Conservation (phyloP, 78 protist genomes). For the Speleostelium caveatum region DNA sequence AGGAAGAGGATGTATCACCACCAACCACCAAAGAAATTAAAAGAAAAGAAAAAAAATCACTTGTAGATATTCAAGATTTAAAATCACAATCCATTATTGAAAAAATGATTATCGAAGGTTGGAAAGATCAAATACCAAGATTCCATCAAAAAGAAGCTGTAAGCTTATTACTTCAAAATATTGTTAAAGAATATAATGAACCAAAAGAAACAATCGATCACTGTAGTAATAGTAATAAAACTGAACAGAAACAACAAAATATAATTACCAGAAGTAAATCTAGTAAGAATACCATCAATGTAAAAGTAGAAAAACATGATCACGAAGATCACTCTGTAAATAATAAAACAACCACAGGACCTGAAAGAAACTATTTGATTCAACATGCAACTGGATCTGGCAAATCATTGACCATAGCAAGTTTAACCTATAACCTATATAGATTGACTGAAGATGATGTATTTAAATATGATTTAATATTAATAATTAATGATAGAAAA, state of each 20-base stretch:
- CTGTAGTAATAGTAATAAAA: background rate
- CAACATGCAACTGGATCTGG: slow-evolving; percentile 83
- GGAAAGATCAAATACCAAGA: slow-evolving; percentile 36
- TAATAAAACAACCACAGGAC: background rate
- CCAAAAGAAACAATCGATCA: background rate
- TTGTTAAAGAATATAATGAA: slow-evolving; percentile 20
- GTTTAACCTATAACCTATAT: slow-evolving; percentile 23
- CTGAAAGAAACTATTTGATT: slow-evolving; percentile 44
- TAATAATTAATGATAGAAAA: slow-evolving; percentile 54
- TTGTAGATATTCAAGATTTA: slow-evolving; percentile 24
- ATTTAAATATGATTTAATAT: slow-evolving; percentile 41
- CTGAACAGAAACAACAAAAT: too few species aligned
- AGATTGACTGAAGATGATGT: slow-evolving; percentile 24
- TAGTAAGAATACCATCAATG: background rate
- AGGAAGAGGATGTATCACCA: slow-evolving; percentile 15
- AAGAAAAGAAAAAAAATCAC: background rate
- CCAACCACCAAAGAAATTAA: background rate
- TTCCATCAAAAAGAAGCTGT: slow-evolving; percentile 50
- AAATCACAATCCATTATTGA: background rate
- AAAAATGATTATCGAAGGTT: slow-evolving; percentile 35
- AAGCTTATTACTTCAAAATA: slow-evolving; percentile 2
- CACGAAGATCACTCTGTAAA: background rate
- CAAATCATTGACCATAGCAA: slow-evolving; percentile 61
- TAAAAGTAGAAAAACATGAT: background rate
- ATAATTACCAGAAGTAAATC: background rate